Evolutionary conservation across 2,329 filamentous ascomycete species (phyloP).

Genomic region (Bipolaris cookei): DNA sequence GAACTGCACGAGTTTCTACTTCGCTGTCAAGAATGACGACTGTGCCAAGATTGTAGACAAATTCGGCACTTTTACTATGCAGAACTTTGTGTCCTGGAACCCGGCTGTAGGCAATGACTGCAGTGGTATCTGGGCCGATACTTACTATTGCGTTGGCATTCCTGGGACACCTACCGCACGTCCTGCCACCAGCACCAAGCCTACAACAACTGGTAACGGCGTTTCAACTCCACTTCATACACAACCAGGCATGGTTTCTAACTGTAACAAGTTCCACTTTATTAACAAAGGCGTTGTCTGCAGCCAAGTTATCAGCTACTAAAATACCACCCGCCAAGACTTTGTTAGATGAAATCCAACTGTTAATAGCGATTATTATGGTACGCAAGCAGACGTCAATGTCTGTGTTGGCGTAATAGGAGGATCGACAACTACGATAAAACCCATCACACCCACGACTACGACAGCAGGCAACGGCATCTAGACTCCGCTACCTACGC

Average conservation of each 20-base stretch:
- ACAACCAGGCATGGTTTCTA: conserved; percentile 16
- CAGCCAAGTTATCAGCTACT: conserved; percentile 2
- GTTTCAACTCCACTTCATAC: conserved; percentile 12
- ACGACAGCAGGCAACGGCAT: conserved; percentile 12
- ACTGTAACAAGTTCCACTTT: conserved; percentile 16
- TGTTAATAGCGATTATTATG: conserved; percentile 3
- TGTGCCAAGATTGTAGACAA: neutral
- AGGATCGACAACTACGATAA: neutral
- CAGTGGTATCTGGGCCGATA: conserved; percentile 11
- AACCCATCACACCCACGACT: neutral
- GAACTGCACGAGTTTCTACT: neutral
- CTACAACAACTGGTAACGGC: conserved; percentile 11
- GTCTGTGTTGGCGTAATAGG: neutral
- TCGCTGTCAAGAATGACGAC: neutral
- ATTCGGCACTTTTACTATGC: neutral
- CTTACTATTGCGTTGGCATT: conserved; percentile 15
- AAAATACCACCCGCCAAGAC: conserved; percentile 4
- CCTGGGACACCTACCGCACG: neutral
- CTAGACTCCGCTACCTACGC: conserved; percentile 12
- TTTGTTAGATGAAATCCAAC: conserved; percentile 15
- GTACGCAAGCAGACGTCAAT: neutral
- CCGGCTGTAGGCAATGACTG: conserved; percentile 9
- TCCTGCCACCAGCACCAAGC: neutral
- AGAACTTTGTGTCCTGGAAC: conserved; percentile 17
- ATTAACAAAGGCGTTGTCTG: neutral